phyloP scores from a whole-genome alignment of 2,329 filamentous ascomycete genomes.

The Verticillium klebahnii region DNA sequence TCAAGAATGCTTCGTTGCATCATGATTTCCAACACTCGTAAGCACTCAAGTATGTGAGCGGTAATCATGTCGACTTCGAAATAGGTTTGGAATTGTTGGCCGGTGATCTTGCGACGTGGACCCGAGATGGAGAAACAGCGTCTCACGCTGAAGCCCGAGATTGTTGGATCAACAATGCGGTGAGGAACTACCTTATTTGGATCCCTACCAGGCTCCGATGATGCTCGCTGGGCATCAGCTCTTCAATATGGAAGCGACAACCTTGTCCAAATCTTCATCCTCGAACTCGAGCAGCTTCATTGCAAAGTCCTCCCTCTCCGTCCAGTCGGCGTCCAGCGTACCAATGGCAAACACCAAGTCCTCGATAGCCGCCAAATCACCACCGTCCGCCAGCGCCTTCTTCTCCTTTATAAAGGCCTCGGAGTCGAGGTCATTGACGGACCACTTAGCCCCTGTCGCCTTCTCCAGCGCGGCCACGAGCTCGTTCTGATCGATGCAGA shows the following conservation, averaged over 20 bases:
- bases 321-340: conserved; percentile 44
- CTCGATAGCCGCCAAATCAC: conserved; percentile 33
- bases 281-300: conserved; percentile 42
- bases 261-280: conserved; percentile 40
- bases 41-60: too few species aligned
- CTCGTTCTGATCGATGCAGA: conserved; percentile 31
- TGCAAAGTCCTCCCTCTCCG: conserved; percentile 34
- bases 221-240: background rate
- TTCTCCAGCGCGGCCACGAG: conserved; percentile 27
- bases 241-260: conserved; percentile 21
- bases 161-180: too few species aligned
- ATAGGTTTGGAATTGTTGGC: too few species aligned
- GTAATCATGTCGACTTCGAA: too few species aligned
- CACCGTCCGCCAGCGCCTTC: conserved; percentile 30
- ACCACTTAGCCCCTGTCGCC: conserved; percentile 25
- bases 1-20: too few species aligned
- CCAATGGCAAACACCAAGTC: conserved; percentile 46
- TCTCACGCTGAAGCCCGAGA: too few species aligned
- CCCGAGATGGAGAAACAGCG: too few species aligned
- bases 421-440: conserved; percentile 26
- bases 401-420: conserved; percentile 33
- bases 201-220: too few species aligned
- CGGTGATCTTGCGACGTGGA: too few species aligned
- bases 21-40: too few species aligned
- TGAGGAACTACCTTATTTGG: too few species aligned